Base-by-base conservation (phyloP, 2,329 filamentous ascomycete species). In the Fusarium setosum region DNA sequence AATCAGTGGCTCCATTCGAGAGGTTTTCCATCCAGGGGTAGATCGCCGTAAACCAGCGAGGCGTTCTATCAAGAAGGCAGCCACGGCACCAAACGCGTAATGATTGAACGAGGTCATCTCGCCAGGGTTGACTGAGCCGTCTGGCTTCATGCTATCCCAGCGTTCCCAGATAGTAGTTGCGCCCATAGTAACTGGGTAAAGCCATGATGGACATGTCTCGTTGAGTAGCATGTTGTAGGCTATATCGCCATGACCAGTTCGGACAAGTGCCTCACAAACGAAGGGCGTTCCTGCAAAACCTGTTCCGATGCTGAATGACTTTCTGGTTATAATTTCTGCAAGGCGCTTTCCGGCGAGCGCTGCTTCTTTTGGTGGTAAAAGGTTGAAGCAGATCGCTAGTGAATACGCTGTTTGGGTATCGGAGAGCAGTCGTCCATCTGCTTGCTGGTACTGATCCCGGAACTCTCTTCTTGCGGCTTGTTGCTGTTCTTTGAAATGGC, bases 51-150 rank as follows among this genome's bases (percentile, higher is more conserved):
- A 6, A 0, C 73, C 73, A 1, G 70, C 72, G 6, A 75, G 29
- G 0, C 63, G 24, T 13, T 72, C 65, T 5, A 79, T 74, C 55
- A 81, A 71, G 64, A 79, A 81, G n/a, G 75, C 73, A 2, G 74
- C 77, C 13, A 82, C 76, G 1, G 76, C 73, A 0, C 79, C 79
- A 3, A 80, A 75, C 0, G 80, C 78, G 26, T 81, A 81, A 50
- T 81, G 79, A 38, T 82, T 80, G 35, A 80, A 78, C 12, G 75
- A 79, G 0, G 78, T 82, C 80, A 82, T 81, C 7, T 75, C 68
- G 0, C 79, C 75, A 0, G 77, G 74, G 38, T 81, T 81, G 12
- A 81, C 73, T 0, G 62, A 69, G 1, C 77, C 79, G 15, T 81
- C 72, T 0, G 77, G 74, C 3, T 79, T 50, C 68, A 81, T 74